Evolutionary conservation across 2,329 filamentous ascomycete genomes (phyloP).

Genomic region (Phaeomoniella chlamydospora): DNA sequence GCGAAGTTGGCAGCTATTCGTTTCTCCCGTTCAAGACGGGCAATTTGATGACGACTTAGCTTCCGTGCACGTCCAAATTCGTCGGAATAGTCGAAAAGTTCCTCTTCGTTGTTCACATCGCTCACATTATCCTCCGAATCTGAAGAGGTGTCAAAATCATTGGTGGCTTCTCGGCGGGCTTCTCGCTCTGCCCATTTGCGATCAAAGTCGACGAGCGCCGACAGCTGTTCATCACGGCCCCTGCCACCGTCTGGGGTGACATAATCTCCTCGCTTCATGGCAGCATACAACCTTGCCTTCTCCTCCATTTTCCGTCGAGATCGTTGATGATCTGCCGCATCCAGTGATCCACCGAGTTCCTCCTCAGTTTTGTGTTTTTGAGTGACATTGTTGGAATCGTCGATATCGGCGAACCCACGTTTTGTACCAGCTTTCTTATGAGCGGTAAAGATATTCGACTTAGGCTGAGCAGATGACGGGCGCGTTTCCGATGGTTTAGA

Average conservation of each 20-base stretch:
- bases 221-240: constrained; percentile 21
- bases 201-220: constrained; percentile 74
- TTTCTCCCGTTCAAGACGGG: constrained; percentile 44
- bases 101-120: constrained; percentile 28
- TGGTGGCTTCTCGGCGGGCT: constrained; percentile 13
- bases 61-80: constrained; percentile 77
- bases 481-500: constrained; percentile 21
- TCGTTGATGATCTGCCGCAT: constrained; percentile 43
- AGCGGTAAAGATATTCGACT: constrained; percentile 54
- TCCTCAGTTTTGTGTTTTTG: constrained; percentile 46
- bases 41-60: constrained; percentile 56
- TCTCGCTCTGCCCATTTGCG: constrained; percentile 76
- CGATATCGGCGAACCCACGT: constrained; percentile 46
- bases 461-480: constrained; percentile 36
- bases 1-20: constrained; percentile 37
- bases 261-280: constrained; percentile 81
- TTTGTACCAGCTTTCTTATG: constrained; percentile 50
- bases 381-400: constrained; percentile 35
- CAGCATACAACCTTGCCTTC: constrained; percentile 76
- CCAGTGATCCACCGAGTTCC: constrained; percentile 44
- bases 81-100: constrained; percentile 75
- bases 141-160: constrained; percentile 22
- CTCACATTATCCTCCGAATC: constrained; percentile 19
- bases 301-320: constrained; percentile 74
- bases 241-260: constrained; percentile 22